phyloP scores from a whole-genome alignment of 2,329 filamentous ascomycete species.

The Exophiala bonariae region DNA sequence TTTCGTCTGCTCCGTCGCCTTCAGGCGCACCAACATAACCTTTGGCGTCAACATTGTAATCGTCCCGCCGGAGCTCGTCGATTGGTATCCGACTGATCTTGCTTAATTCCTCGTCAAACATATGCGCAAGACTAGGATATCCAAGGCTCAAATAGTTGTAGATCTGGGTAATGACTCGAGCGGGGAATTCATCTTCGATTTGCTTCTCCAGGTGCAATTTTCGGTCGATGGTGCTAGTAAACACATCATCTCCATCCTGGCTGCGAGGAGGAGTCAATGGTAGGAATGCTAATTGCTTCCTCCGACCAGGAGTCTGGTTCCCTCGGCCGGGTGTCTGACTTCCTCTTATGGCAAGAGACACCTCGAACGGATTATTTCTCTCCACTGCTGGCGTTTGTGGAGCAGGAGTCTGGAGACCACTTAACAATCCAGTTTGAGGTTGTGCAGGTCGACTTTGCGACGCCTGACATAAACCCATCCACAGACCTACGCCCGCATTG shows the following conservation, averaged over 20 bases:
- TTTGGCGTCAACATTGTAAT: conserved; percentile 63
- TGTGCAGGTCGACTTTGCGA: conserved; percentile 25
- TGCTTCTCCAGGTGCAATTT: conserved; percentile 42
- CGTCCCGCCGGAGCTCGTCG: conserved; percentile 69
- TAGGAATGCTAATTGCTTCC: conserved; percentile 11
- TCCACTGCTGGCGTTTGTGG: conserved; percentile 39
- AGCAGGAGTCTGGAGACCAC: conserved; percentile 40
- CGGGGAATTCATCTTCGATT: conserved; percentile 69
- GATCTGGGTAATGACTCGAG: conserved; percentile 87
- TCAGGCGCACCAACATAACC: conserved; percentile 67
- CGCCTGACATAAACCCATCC: conserved; percentile 33
- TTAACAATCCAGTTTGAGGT: conserved; percentile 27
- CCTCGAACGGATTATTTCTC: conserved; percentile 32
- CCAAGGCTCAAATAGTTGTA: conserved; percentile 96
- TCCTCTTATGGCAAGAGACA: conserved; percentile 17
- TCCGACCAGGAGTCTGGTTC: conserved; percentile 29
- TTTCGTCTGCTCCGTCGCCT: conserved; percentile 41
- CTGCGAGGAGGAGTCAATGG: conserved; percentile 47
- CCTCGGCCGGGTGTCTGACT: conserved; percentile 31
- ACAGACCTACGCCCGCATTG: conserved; percentile 26
- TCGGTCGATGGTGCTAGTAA: conserved; percentile 29
- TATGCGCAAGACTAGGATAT: conserved; percentile 80
- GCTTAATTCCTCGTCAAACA: conserved; percentile 81
- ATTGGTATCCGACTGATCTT: conserved; percentile 74
- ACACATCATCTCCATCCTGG: conserved; percentile 47